Conservation (phyloP, 2,329 filamentous ascomycete genomes). For the Arthrobotrys pseudoclavata region DNA sequence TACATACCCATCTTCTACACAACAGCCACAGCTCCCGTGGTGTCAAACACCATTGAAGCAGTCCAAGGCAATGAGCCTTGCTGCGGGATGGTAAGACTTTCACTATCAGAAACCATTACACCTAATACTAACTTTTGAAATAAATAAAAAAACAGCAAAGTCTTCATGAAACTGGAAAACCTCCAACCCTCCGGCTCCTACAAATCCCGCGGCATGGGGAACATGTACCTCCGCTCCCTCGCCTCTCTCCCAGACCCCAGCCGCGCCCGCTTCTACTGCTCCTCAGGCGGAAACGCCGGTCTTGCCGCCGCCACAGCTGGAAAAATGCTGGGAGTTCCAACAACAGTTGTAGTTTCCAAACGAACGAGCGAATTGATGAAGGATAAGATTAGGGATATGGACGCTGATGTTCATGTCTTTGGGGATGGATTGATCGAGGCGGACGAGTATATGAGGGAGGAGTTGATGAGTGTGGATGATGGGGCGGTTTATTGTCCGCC, state of each 20-base stretch:
- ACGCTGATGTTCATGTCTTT: constrained; percentile 77
- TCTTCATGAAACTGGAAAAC: constrained; percentile 88
- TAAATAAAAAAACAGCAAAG: constrained; percentile 70
- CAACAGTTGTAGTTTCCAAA: constrained; percentile 81
- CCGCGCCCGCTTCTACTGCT: constrained; percentile 79
- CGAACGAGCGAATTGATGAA: constrained; percentile 78
- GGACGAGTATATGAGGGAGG: constrained; percentile 74
- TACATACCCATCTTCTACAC: constrained; percentile 54
- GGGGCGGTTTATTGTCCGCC: constrained; percentile 76
- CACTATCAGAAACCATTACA: constrained; percentile 4
- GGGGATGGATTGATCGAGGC: constrained; percentile 79
- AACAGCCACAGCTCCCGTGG: constrained; percentile 71
- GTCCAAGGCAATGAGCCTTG: constrained; percentile 76
- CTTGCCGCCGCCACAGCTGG: constrained; percentile 84
- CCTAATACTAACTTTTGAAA: constrained; percentile 53
- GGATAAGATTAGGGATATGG: constrained; percentile 77
- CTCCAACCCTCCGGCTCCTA: constrained; percentile 88
- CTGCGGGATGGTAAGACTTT: constrained; percentile 76
- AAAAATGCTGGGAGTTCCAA: constrained; percentile 73
- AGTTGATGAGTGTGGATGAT: constrained; percentile 70
- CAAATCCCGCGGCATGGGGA: constrained; percentile 83
- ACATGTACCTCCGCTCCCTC: constrained; percentile 74
- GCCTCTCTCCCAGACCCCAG: constrained; percentile 65
- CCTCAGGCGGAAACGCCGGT: constrained; percentile 86
- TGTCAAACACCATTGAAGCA: constrained; percentile 79